Percentiles rank a stretch among this genome's conserved stretches.
These are phyloP conservation scores for Rubia peregrina DNA, from an alignment of 305 asterid species.

Conservation along the genomic window DNA sequence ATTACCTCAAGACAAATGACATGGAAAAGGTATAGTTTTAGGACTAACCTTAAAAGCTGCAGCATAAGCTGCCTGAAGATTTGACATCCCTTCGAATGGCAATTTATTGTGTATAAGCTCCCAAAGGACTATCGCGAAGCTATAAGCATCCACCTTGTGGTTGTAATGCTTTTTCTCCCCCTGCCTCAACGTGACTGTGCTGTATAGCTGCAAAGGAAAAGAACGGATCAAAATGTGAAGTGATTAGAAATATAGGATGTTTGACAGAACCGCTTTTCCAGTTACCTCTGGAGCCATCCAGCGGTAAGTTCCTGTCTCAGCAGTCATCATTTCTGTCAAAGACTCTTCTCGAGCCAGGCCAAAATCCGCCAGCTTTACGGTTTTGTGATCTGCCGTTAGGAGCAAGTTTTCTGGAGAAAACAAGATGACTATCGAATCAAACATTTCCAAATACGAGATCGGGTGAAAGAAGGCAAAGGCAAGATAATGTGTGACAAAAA, in stretches of 20 bases:
- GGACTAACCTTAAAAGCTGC: slow-evolving; percentile 82
- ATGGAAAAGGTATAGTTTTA: background rate
- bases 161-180: slow-evolving; percentile 97
- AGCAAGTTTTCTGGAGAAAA: slow-evolving; percentile 74
- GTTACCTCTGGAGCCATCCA: slow-evolving; percentile 99
- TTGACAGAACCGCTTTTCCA: background rate
- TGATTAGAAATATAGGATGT: background rate
- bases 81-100: slow-evolving; percentile 97
- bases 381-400: slow-evolving; percentile 77
- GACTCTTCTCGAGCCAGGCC: slow-evolving; percentile 98
- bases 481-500: background rate
- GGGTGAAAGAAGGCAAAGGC: background rate
- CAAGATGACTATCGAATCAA: slow-evolving; percentile 11
- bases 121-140: slow-evolving; percentile 95
- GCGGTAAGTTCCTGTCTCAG: slow-evolving; percentile 99
- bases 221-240: background rate
- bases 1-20: background rate
- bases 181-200: slow-evolving; percentile 86
- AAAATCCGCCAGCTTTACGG: slow-evolving; percentile 87
- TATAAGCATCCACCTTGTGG: slow-evolving; percentile 90
- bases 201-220: slow-evolving; percentile 58
- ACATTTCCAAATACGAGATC: background rate
- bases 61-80: slow-evolving; percentile 95
- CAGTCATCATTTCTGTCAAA: slow-evolving; percentile 98
- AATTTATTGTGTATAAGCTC: slow-evolving; percentile 83